Evolutionary conservation across 768 basidiomycete species (phyloP).

Genomic region (Panellus pusillus): DNA sequence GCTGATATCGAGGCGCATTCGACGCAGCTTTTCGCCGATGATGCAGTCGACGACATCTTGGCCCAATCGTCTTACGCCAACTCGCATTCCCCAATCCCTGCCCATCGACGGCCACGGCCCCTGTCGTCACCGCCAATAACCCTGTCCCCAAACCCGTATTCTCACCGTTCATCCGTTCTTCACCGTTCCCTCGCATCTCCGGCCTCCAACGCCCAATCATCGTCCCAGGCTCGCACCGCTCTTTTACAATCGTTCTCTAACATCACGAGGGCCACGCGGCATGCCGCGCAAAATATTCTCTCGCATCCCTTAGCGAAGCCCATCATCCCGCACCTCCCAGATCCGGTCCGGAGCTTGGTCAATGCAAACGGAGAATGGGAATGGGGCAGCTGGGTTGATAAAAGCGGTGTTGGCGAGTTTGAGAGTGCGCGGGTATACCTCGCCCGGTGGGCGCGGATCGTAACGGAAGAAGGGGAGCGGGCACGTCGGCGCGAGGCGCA

Average conservation of each 20-base stretch:
- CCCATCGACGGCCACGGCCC: slow-evolving; percentile 74
- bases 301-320: slow-evolving; percentile 96
- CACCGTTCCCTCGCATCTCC: slow-evolving; percentile 74
- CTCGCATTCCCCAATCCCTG: slow-evolving; percentile 81
- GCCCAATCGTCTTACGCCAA: slow-evolving; percentile 75
- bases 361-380: slow-evolving; percentile 89
- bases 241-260: slow-evolving; percentile 94
- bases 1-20: slow-evolving; percentile 93
- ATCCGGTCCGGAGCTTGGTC: slow-evolving; percentile 88
- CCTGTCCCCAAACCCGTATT: slow-evolving; percentile 52
- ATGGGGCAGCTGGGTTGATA: slow-evolving; percentile 93
- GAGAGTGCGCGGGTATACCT: slow-evolving; percentile 96
- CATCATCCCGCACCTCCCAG: slow-evolving; percentile 93
- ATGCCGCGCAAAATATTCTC: slow-evolving; percentile 92
- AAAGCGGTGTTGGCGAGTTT: slow-evolving; percentile 91
- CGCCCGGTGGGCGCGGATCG: slow-evolving; percentile 94
- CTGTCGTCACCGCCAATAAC: slow-evolving; percentile 39
- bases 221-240: slow-evolving; percentile 74
- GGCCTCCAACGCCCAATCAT: slow-evolving; percentile 47
- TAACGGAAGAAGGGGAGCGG: slow-evolving; percentile 96
- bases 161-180: slow-evolving; percentile 70
- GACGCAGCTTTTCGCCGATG: slow-evolving; percentile 79
- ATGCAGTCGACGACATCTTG: slow-evolving; percentile 88
- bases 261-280: slow-evolving; percentile 88
- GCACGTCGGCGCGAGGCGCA: slow-evolving; percentile 81